Evolutionary conservation across 2,329 filamentous ascomycete species (phyloP), one percentile per base, ranked within the genome.

Genomic region (Dichotomopilus funicola): DNA sequence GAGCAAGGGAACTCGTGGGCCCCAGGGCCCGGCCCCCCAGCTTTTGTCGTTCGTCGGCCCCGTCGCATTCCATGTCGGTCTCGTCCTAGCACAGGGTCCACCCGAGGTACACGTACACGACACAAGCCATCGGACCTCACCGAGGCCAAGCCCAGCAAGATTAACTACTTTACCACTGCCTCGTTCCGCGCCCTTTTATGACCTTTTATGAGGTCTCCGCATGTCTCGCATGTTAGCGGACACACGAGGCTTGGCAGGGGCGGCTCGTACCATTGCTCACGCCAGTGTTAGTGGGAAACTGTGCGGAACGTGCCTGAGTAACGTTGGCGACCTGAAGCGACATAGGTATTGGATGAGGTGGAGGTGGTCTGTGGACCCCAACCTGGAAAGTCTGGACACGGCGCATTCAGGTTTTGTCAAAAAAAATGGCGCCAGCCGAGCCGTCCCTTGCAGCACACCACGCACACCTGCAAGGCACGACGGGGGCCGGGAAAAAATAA

Each of bases 401-500:
- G n/a, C 10, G 27, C 41, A 37, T 55, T 55, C 44, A 40, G 53
- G 35, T 56, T 49, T 50, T 53, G 55, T 51, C 55, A 53, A 37
- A 11, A 6, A 54, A 59, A 58, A 59, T 56, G 50, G 53, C 50
- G 53, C 59, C 57, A 50, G 52, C 31, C 38, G 42, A 27, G 33
- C 47, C 56, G 60, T 62, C 58, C 60, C 60, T 59, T 62, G 58
- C 60, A 62, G 49, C 43, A 27, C 19, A 27, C 19, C 19, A 27
- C 19, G 19, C 19, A 27, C 7, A 11, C 35, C 56, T 62, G 60
- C 60, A 62, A 61, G 60, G 60, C 49, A 61, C 56, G 27, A 38
- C 52, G 50, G 50, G 51, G 49, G 55, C 55, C 46, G 40, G 10
- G 11, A n/a, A 8, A 42, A 6, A 27, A 27, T 27, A 27, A 27